Percentiles rank a stretch among this genome's conserved stretches.
phyloP scores from a whole-genome alignment of 805 yeast species.

The Danielozyma ontarioensis region DNA sequence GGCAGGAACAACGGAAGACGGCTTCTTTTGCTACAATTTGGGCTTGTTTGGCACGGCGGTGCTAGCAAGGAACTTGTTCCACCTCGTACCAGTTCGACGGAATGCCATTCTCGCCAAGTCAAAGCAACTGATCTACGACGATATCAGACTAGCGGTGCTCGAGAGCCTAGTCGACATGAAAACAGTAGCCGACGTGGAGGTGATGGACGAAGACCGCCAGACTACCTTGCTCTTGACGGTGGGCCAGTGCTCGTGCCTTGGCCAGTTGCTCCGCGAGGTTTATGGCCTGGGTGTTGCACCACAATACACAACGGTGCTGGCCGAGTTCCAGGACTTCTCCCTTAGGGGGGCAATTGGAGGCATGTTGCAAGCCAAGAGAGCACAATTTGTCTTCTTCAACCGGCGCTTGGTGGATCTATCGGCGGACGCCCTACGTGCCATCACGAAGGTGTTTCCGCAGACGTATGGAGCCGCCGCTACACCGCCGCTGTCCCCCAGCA shows the following conservation, averaged over 20 bases:
- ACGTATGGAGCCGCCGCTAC: constrained; percentile 12
- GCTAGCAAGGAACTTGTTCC: too few relatives aligned
- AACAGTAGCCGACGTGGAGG: too few relatives aligned
- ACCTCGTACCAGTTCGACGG: background rate
- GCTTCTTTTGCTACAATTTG: too few relatives aligned
- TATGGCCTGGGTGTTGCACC: constrained; percentile 22
- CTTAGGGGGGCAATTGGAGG: constrained; percentile 38
- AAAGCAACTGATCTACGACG: background rate
- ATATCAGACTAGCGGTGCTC: background rate
- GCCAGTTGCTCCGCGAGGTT: constrained; percentile 10
- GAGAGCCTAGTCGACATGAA: too few relatives aligned
- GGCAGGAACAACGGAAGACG: too few relatives aligned
- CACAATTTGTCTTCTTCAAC: constrained; percentile 46
- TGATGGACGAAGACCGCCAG: too few relatives aligned
- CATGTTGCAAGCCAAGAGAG: constrained; percentile 25
- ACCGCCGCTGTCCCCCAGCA: constrained; percentile 10
- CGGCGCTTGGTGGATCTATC: constrained; percentile 21
- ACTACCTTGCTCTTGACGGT: too few relatives aligned
- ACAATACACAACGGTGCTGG: constrained; percentile 20
- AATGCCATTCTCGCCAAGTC: background rate
- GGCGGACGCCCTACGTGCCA: constrained; percentile 5
- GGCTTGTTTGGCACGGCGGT: too few relatives aligned
- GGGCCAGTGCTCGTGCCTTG: background rate
- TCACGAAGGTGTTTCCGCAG: constrained; percentile 19
- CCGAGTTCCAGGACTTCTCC: constrained; percentile 16